A percentile compares a stretch with the other conserved stretches of the same genome.
Evolutionary conservation across 495 filamentous ascomycete genomes (phyloP).

Genomic region (Aspergillus carlsbadensis): DNA sequence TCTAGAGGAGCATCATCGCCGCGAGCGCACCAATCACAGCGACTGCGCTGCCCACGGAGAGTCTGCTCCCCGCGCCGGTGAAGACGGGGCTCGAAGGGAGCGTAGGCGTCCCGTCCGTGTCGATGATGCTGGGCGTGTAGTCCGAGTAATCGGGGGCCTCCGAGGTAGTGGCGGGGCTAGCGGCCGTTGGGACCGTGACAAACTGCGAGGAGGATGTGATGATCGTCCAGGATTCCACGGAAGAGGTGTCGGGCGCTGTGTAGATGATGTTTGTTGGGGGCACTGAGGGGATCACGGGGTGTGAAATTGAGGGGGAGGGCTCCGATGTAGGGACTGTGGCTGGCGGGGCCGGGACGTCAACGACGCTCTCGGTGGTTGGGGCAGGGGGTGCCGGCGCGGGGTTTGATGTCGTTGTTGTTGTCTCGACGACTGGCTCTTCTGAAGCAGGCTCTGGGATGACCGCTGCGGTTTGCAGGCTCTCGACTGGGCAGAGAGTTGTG

Average conservation of each 20-base stretch:
- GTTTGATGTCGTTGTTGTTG: background rate
- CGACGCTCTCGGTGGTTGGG: background rate
- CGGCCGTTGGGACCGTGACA: slow-evolving; percentile 16
- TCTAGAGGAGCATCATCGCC: slow-evolving; percentile 16
- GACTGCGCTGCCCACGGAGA: slow-evolving; percentile 23
- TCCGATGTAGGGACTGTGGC: background rate
- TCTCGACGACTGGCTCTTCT: background rate
- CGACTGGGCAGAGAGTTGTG: slow-evolving; percentile 12
- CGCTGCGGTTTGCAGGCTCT: slow-evolving; percentile 2
- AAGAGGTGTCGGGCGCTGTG: background rate
- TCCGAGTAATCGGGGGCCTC: background rate
- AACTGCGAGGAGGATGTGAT: slow-evolving; percentile 5
- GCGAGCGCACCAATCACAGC: slow-evolving; percentile 19
- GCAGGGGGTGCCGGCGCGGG: background rate
- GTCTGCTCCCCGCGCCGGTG: slow-evolving; percentile 28
- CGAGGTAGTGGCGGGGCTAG: background rate
- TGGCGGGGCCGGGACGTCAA: background rate
- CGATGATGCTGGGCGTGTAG: background rate
- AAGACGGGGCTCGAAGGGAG: slow-evolving; percentile 25
- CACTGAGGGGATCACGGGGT: background rate
- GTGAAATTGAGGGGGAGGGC: background rate
- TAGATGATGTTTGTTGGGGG: background rate
- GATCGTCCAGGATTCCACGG: background rate
- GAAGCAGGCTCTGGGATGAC: background rate
- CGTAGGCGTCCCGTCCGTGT: slow-evolving; percentile 10